These are phyloP conservation scores for Candida bentonensis DNA, from an alignment of 805 yeast genomes.

Conservation along the genomic window DNA sequence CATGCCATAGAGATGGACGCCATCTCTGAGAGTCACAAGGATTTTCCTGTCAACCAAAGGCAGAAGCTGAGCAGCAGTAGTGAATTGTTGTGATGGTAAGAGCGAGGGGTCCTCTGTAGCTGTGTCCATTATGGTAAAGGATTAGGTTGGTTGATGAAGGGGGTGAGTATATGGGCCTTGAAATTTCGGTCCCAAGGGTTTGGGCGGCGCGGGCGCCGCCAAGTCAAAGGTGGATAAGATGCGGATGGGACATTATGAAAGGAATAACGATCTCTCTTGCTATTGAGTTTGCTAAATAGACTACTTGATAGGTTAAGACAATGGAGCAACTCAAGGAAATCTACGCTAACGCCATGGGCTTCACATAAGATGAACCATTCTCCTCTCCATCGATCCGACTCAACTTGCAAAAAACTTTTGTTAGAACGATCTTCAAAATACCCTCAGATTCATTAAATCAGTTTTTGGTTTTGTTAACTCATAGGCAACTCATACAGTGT, in stretches of 20 bases:
- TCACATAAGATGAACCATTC: too few species aligned
- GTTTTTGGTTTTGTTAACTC: conserved; percentile 1
- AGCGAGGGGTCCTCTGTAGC: conserved; percentile 20
- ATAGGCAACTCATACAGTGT: conserved; percentile 1
- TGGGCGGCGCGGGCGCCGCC: too few species aligned
- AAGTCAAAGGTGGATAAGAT: too few species aligned
- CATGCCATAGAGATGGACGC: conserved; percentile 75
- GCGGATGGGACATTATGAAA: too few species aligned
- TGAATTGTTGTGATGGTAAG: conserved; percentile 23
- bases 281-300: not conserved
- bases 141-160: too few species aligned
- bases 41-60: conserved; percentile 36
- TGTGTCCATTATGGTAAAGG: not conserved
- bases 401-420: not conserved
- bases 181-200: too few species aligned
- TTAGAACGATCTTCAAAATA: too few species aligned
- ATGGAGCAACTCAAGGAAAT: not conserved
- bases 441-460: conserved; percentile 2
- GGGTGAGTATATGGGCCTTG: too few species aligned
- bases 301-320: not conserved
- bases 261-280: too few species aligned
- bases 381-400: not conserved
- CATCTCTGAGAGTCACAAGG: conserved; percentile 78
- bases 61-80: conserved; percentile 24
- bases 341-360: not conserved